Evolutionary conservation across 805 yeast genomes (phyloP), one percentile per base, ranked within the genome.

Genomic region (Torulaspora quercuum): DNA sequence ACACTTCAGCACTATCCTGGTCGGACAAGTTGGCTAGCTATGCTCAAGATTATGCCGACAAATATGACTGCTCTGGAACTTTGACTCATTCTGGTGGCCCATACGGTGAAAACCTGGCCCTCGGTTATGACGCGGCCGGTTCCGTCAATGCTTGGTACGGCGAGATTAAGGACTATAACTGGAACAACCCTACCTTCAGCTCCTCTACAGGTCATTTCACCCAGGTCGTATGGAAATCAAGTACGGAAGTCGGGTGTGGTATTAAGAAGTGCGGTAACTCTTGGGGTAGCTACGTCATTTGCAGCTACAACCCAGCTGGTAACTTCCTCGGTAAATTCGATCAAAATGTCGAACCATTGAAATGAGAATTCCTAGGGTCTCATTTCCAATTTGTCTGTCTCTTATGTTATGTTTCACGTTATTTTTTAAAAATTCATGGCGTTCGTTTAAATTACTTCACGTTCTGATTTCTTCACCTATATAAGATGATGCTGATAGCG

Each of bases 61-160:
- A 62, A 16, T 78, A 78, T 61, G 67, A 68, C 33, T 80, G 83
- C 60, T 65, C 70, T 42, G 75, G 76, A 27, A 52, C 59, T 25
- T 64, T 85, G 51, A 63, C 67, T 22, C 95, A 84, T 63, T 79
- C 89, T 13, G 75, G 74, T 33, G 86, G 85, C 23, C 72, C 74
- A 20, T 80, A 78, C 65, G 95, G 95, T 53, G 94, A 84, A 63
- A 84, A 84, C 70, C 68, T 84, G 50, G 94, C 89, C 29, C 69
- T 78, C 27, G 95, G 95, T 35, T 81, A 74, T 62, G 47, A 70
- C 50, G 55, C 64, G 42, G 63, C 75, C 7, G 60, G 59, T 25
- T 69, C 82, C 15, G 84, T 82, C 29, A 74, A 73, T 34, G 90
- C 86, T 18, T 84, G 95, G 95, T 85, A 82, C 69, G 63, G 69